Evolutionary conservation across 345 rosid species (phyloP).

Genomic region (Rhizophora apiculata): DNA sequence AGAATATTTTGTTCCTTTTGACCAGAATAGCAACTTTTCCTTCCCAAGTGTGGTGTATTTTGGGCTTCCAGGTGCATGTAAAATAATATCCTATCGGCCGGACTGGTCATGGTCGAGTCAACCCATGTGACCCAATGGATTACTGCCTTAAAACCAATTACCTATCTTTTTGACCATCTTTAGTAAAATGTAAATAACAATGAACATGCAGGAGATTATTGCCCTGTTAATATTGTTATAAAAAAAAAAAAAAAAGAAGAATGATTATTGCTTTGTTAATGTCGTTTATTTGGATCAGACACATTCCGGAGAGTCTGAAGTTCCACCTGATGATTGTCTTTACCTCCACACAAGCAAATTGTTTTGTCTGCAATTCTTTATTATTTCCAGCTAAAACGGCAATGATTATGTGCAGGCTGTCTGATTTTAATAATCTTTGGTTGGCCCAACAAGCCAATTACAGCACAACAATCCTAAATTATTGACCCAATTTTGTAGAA

Average conservation of each 20-base stretch:
- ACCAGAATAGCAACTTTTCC: constrained; percentile 8
- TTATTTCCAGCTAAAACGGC: neutral
- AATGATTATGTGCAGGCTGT: neutral
- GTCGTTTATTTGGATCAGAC: constrained; percentile 22
- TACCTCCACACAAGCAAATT: constrained; percentile 5
- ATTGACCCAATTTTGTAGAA: neutral
- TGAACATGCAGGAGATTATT: constrained; percentile 4
- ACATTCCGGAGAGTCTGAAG: constrained; percentile 10
- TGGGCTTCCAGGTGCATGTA: neutral
- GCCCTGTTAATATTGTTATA: constrained; percentile 7
- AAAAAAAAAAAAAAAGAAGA: neutral
- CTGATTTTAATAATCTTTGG: constrained; percentile 1
- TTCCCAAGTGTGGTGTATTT: neutral
- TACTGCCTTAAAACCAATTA: neutral
- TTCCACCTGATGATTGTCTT: constrained; percentile 1
- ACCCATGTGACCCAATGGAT: constrained; percentile 15
- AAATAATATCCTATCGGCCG: neutral
- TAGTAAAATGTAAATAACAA: constrained; percentile 7
- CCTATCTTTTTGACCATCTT: neutral
- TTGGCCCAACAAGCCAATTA: constrained; percentile 11
- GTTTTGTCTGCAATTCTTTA: constrained; percentile 6
- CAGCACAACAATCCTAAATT: neutral
- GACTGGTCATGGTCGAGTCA: constrained; percentile 7
- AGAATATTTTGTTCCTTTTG: constrained; percentile 17
- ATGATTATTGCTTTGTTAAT: constrained; percentile 2